A percentile compares a stretch with the other conserved stretches of the same genome.
phyloP scores from a whole-genome alignment of 441 rosid species.

The Gossypium lobatum region DNA sequence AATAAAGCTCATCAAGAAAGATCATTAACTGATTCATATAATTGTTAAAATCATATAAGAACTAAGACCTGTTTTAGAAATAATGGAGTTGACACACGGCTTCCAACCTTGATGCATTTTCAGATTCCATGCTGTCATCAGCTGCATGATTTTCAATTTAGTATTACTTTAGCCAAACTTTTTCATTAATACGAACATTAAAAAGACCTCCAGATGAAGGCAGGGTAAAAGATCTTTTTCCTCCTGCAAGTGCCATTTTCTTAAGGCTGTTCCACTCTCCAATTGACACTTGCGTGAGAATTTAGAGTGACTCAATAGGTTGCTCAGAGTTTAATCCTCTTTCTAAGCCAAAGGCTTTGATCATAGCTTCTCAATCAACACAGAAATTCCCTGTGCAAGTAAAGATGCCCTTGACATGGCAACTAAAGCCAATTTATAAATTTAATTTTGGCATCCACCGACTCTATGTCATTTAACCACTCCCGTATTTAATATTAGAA shows the following conservation, averaged over 20 bases:
- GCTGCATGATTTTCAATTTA: slow-evolving; percentile 40
- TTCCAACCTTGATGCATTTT: slow-evolving; percentile 54
- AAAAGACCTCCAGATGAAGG: background rate
- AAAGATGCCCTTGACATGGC: background rate
- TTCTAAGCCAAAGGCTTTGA: background rate
- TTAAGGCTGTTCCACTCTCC: background rate
- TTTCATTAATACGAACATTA: slow-evolving; percentile 9
- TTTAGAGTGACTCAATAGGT: background rate
- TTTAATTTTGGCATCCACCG: background rate
- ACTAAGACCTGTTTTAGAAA: slow-evolving; percentile 50
- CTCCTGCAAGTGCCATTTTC: background rate
- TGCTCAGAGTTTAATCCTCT: background rate
- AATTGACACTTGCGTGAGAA: background rate
- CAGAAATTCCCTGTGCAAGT: background rate
- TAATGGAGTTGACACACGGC: slow-evolving; percentile 44
- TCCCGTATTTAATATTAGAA: background rate
- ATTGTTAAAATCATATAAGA: slow-evolving; percentile 6
- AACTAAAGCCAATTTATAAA: background rate
- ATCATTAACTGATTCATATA: background rate
- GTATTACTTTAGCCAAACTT: slow-evolving; percentile 15
- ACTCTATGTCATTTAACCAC: background rate
- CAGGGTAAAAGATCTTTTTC: background rate
- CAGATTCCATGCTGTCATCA: slow-evolving; percentile 64
- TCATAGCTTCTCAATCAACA: background rate
- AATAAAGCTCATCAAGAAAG: background rate